These are phyloP conservation scores for Blastomyces emzantsi DNA, from an alignment of 2,329 filamentous ascomycete species.

Conservation along the genomic window DNA sequence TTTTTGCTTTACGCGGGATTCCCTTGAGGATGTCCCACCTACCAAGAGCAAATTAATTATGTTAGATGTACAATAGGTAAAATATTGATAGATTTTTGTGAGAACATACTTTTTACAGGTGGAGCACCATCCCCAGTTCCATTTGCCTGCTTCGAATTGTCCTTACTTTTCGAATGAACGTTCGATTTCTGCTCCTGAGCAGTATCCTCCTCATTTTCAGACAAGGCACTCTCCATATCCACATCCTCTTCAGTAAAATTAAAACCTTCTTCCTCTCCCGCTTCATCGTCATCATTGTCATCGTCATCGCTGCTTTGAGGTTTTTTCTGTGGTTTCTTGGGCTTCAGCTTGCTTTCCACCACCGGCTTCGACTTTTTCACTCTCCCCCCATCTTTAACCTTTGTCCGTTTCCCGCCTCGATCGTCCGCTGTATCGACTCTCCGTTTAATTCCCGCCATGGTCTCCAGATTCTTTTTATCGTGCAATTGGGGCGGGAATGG, in stretches of 20 bases:
- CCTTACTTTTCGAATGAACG: conserved; percentile 21
- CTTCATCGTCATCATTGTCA: neutral
- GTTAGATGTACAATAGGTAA: neutral
- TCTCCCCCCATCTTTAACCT: conserved; percentile 21
- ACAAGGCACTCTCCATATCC: conserved; percentile 32
- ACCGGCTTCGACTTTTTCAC: conserved; percentile 18
- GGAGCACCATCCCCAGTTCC: conserved; percentile 15
- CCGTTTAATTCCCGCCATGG: conserved; percentile 37
- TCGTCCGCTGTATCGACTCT: conserved; percentile 31
- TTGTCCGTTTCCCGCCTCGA: conserved; percentile 35
- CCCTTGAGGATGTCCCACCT: conserved; percentile 56
- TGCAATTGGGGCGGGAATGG: neutral
- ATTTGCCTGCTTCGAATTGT: conserved; percentile 13
- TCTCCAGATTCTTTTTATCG: conserved; percentile 7
- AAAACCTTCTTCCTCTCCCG: neutral
- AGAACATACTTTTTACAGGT: conserved; percentile 16
- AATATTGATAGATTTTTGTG: neutral
- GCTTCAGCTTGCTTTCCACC: conserved; percentile 19
- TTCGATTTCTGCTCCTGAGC: conserved; percentile 13
- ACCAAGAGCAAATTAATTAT: conserved; percentile 20
- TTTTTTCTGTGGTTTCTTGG: conserved; percentile 29
- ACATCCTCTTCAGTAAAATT: conserved; percentile 41
- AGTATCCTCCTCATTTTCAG: conserved; percentile 28
- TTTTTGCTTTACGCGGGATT: conserved; percentile 91
- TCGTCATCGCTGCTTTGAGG: conserved; percentile 32